Conservation (phyloP, 2,329 filamentous ascomycete genomes). For the Byssochlamys sp. region DNA sequence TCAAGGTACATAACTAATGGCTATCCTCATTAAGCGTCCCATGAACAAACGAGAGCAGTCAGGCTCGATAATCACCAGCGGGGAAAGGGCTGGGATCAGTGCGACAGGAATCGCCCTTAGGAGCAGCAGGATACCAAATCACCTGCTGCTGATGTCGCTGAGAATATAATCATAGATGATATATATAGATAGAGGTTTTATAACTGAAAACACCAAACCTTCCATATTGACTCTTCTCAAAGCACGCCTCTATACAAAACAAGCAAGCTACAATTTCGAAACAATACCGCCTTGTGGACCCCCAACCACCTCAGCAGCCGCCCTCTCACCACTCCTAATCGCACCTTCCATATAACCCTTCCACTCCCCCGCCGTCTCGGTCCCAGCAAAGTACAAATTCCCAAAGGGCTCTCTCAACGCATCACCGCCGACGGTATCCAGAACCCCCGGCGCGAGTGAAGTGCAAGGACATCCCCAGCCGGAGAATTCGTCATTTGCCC, state of each 20-base stretch:
- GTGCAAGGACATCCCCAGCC: constrained; percentile 36
- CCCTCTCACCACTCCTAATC: constrained; percentile 41
- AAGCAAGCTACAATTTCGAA: background rate
- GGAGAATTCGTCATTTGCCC: constrained; percentile 27
- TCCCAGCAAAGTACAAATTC: constrained; percentile 46
- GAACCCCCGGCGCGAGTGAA: constrained; percentile 28
- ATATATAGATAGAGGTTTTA: background rate
- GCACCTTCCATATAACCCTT: constrained; percentile 53
- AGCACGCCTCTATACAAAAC: background rate
- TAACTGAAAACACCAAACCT: background rate
- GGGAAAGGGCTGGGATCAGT: background rate
- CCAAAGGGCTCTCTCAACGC: constrained; percentile 27
- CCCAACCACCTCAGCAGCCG: constrained; percentile 37
- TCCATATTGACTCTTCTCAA: background rate
- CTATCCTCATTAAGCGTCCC: background rate
- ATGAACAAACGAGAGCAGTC: background rate
- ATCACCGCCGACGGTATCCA: constrained; percentile 21
- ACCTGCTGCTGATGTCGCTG: background rate
- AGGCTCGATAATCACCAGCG: background rate
- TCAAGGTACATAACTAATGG: background rate
- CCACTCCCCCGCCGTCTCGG: constrained; percentile 46
- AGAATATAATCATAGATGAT: background rate
- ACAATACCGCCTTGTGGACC: background rate
- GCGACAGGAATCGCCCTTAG: background rate
- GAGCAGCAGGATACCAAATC: background rate